Base-by-base conservation (phyloP, 2,329 filamentous ascomycete species). In the Paecilomyces sp. region DNA sequence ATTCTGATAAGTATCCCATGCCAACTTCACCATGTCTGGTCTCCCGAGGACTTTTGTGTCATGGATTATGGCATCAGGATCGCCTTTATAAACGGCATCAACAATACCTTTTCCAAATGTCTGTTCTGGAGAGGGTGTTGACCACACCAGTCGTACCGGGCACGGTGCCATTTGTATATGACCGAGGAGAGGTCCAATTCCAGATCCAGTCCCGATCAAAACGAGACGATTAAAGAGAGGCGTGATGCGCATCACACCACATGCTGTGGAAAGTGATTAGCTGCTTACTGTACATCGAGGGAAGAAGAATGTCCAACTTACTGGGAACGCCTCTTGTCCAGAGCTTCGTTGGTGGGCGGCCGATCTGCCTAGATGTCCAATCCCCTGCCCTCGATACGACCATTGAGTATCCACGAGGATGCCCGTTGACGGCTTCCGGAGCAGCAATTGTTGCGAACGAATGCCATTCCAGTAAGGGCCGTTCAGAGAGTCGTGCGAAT, bases 131-230 rank as follows among this genome's bases (percentile, higher is more conserved):
- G 68, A 67, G 1, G 71, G 70, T 12, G 75, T 72, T 30, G 66
- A 69, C 75, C 75, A 77, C 6, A 77, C 60, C 9, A 76, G 61
- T 11, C 67, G 63, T 47, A 65, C 64, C 6, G 58, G 63, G 56
- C 67, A 67, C 8, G 58, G 63, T 3, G 68, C 70, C 15, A 67
- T 62, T 34, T 64, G 62, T 56, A 76, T 67, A 41, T 70, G 67
- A 8, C 67, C 66, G 2, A 77, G 67, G 54, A 72, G 73, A 6
- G 75, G 74, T 0, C 74, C 74, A 54, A 77, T 76, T 1, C 75
- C 75, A 13, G 68, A 72, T 7, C 75, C 74, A 1, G 75, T 77
- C 2, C 71, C 72, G n/a, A 77, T 69, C 11, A 77, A 67, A 47
- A 76, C 70, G 9, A 75, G 67, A 18, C 66, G 63, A 22, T 67